Evolutionary conservation across 2,329 filamentous ascomycete genomes (phyloP), one percentile per base, ranked within the genome.

Genomic region (Aspergillus unguis): DNA sequence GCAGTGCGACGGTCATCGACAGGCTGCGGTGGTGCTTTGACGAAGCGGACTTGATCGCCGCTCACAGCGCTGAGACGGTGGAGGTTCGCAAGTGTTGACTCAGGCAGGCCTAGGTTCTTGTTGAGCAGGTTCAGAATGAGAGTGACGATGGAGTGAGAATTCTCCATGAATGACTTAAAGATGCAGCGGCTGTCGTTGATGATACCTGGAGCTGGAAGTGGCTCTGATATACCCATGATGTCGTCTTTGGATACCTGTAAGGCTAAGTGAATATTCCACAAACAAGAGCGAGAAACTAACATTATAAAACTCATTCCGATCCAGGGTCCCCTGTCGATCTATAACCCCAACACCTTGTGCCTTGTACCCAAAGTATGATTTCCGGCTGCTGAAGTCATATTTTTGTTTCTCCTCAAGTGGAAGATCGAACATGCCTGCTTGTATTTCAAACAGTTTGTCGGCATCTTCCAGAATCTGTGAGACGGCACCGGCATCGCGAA

Each of bases 261-360:
- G n/a, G 29, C 3, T 6, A 6, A 25, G 26, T 28, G 27, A 29
- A 33, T 48, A 41, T 28, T 11, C 27, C 17, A 28, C n/a, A 11
- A 36, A 35, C 8, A 35, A 37, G 4, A 38, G 11, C 17, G 32
- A 9, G 43, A 17, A 32, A 26, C 47, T 31, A n/a, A 81, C 74
- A 63, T 82, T 81, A 64, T 81, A 82, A 52, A 81, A 80, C 55
- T 82, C 79, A 55, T 80, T 80, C 35, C 75, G 65, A 56, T 82
- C 79, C 27, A 66, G 63, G 5, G 75, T 80, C 0, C 80, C 80
- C 23, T 72, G 54, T 5, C 65, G 65, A 57, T 83, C 79, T 8
- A 80, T 68, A 1, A 77, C 63, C 3, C 71, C 71, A 11, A 69
- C 72, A 3, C 80, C 79, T 41, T 72, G 73, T 0, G 72, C 74